Evolutionary conservation across 2,329 filamentous ascomycete genomes (phyloP), one percentile per base, ranked within the genome.

Genomic region (Curvularia lunata): DNA sequence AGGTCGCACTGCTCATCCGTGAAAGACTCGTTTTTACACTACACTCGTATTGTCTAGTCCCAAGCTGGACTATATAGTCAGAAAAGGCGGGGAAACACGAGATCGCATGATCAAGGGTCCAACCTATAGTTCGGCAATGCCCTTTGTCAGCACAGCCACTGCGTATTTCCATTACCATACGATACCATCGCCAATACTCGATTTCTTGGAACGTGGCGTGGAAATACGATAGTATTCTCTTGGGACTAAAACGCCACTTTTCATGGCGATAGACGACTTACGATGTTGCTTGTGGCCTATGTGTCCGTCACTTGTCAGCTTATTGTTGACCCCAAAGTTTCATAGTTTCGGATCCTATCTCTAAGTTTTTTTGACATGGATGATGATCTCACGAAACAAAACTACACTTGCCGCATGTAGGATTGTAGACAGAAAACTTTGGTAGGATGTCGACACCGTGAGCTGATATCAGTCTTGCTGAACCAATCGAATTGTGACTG

Each of bases 81-180:
- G 34, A 46, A 40, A 40, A 48, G 23, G 55, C 32, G 55, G 55
- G 46, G 40, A 32, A 54, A 58, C 32, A 58, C 55, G 51, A 54
- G 40, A 27, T 50, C 45, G 37, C 51, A 49, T 58, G 51, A 58
- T 9, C 21, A 8, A 16, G 23, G 3, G 1, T 1, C 43, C 41
- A 19, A n/a, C 13, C 13, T 13, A 13, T 32, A 25, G 6, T 7
- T 23, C 28, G 32, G 30, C 47, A 25, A 3, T 12, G n/a, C 10
- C 10, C 19, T 30, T 21, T 18, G 47, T 40, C 18, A 46, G 25
- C 9, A 23, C 21, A 23, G 7, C 38, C 23, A 54, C 21, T 40
- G 10, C 12, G 6, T 7, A 34, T 48, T 47, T 16, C 30, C 21
- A 48, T 23, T 48, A 10, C 12, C 5, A 8, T 13, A 34, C 5